A percentile compares a stretch with the other conserved stretches of the same genome.
phyloP scores from a whole-genome alignment of 805 yeast species.

The Saccharomycopsis babjevae region DNA sequence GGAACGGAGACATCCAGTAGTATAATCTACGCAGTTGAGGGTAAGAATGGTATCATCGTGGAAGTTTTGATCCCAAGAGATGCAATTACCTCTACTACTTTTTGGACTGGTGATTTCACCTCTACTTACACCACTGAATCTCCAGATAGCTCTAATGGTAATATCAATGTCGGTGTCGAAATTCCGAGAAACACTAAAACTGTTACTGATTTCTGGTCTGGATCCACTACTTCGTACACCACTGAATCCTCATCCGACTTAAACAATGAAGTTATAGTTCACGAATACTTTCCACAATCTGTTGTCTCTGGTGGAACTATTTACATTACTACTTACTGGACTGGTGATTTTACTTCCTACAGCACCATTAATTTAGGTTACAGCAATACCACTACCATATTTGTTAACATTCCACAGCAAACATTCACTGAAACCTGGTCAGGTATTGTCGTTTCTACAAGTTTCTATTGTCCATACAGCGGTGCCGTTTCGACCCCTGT shows the following conservation, averaged over 20 bases:
- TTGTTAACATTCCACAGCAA: constrained; percentile 7
- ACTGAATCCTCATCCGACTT: background rate
- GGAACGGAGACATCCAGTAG: too few species aligned
- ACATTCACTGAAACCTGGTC: background rate
- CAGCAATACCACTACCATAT: background rate
- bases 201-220: background rate
- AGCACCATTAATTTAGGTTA: constrained; percentile 3
- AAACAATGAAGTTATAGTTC: too few species aligned
- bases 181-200: constrained; percentile 5
- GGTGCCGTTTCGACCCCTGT: constrained; percentile 9
- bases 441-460: background rate
- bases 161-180: too few species aligned
- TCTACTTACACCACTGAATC: constrained; percentile 4
- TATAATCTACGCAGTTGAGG: too few species aligned
- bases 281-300: background rate
- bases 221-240: background rate
- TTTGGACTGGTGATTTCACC: background rate
- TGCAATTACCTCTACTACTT: too few species aligned
- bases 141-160: too few species aligned
- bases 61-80: too few species aligned
- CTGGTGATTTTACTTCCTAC: constrained; percentile 7
- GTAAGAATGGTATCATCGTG: too few species aligned
- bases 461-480: background rate
- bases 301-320: background rate
- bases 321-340: constrained; percentile 3